These are phyloP conservation scores for Pyrenula massariospora DNA, from an alignment of 495 filamentous ascomycete species.

Conservation along the genomic window DNA sequence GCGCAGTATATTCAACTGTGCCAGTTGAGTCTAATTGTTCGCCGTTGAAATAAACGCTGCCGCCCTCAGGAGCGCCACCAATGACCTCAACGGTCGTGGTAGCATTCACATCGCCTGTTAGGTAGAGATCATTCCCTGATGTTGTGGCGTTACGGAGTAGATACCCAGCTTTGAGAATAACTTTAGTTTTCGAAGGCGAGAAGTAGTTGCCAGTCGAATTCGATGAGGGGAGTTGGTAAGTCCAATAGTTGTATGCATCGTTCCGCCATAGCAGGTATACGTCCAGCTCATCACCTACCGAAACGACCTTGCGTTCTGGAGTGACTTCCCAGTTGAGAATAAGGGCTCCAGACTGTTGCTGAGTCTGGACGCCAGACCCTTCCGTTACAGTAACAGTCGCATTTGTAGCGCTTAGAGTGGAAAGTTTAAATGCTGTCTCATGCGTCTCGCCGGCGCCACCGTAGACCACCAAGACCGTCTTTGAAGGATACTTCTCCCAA, in stretches of 20 bases:
- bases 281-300: slow-evolving; percentile 27
- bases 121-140: slow-evolving; percentile 33
- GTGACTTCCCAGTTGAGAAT: slow-evolving; percentile 47
- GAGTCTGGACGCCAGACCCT: slow-evolving; percentile 23
- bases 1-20: slow-evolving; percentile 38
- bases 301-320: slow-evolving; percentile 37
- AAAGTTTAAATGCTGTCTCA: slow-evolving; percentile 42
- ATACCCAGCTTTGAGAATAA: slow-evolving; percentile 64
- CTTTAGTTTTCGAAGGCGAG: slow-evolving; percentile 27
- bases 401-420: slow-evolving; percentile 11
- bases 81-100: slow-evolving; percentile 58
- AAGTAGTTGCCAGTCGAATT: slow-evolving; percentile 6
- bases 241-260: slow-evolving; percentile 68
- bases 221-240: slow-evolving; percentile 35
- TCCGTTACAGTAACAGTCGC: slow-evolving; percentile 34
- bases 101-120: slow-evolving; percentile 62
- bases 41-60: slow-evolving; percentile 49
- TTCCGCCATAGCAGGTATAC: slow-evolving; percentile 17
- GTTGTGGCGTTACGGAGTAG: slow-evolving; percentile 56
- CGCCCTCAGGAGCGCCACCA: slow-evolving; percentile 38
- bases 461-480: slow-evolving; percentile 56
- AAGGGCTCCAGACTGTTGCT: slow-evolving; percentile 29
- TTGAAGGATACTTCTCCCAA: slow-evolving; percentile 48
- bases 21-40: slow-evolving; percentile 23
- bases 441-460: slow-evolving; percentile 59